A percentile compares a stretch with the other conserved stretches of the same genome.
These are phyloP conservation scores for Phtheirospermum japonicum DNA, from an alignment of 257 asterid species.

Conservation along the genomic window DNA sequence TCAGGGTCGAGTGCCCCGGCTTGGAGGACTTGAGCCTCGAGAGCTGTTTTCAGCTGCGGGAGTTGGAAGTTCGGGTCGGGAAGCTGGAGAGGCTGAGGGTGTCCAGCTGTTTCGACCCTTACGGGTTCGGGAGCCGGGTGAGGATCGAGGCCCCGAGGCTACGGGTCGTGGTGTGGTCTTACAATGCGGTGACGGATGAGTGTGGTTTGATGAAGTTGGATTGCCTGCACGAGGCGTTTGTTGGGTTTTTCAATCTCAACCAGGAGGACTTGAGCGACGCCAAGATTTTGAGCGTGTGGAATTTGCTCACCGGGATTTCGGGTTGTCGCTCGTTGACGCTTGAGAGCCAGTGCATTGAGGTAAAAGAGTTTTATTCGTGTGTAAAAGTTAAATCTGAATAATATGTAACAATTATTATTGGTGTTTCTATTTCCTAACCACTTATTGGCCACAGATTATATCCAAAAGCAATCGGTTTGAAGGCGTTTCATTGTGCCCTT, in stretches of 20 bases:
- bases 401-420: no score
- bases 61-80: constrained; percentile 41
- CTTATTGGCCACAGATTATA: constrained; percentile 45
- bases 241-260: constrained; percentile 41
- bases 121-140: constrained; percentile 38
- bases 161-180: constrained; percentile 47
- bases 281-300: constrained; percentile 48
- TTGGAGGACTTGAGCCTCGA: constrained; percentile 51
- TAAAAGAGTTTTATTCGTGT: no score
- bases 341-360: constrained; percentile 66
- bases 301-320: constrained; percentile 62
- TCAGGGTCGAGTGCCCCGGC: constrained; percentile 47
- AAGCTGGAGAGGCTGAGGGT: constrained; percentile 49
- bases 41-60: constrained; percentile 49
- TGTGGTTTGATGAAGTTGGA: constrained; percentile 40
- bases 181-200: constrained; percentile 52
- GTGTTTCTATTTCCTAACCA: neutral
- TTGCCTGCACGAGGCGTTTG: constrained; percentile 44
- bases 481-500: constrained; percentile 42
- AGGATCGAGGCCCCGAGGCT: constrained; percentile 54
- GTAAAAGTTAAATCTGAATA: no score
- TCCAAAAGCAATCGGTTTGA: constrained; percentile 44
- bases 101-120: constrained; percentile 51
- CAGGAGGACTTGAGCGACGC: constrained; percentile 36
- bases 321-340: constrained; percentile 49